These are phyloP conservation scores for Strobilomyces echinocephalus DNA, from an alignment of 768 basidiomycete species.

Conservation along the genomic window DNA sequence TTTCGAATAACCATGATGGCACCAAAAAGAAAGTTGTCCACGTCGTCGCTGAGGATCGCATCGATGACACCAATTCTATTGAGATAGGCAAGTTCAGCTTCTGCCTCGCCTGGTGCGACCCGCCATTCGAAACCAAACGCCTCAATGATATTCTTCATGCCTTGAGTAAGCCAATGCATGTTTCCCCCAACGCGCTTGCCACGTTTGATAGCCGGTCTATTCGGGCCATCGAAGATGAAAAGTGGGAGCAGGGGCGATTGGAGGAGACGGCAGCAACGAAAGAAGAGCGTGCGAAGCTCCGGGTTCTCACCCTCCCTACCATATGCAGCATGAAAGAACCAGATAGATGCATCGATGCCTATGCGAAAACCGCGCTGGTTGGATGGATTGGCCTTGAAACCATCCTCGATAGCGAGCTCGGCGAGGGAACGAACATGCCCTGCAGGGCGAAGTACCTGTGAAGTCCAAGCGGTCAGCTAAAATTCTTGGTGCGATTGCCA, in stretches of 20 bases:
- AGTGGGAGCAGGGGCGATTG: conserved; percentile 77
- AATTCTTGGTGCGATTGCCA: conserved; percentile 10
- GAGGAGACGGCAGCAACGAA: conserved; percentile 76
- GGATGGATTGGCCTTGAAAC: conserved; percentile 62
- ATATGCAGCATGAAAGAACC: conserved; percentile 72
- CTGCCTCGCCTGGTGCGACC: conserved; percentile 88
- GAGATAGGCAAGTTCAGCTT: conserved; percentile 87
- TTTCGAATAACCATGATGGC: conserved; percentile 81
- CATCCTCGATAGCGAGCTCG: conserved; percentile 68
- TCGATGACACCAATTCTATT: conserved; percentile 81
- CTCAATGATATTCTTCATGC: conserved; percentile 74
- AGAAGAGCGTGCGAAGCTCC: conserved; percentile 77
- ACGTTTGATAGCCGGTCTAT: conserved; percentile 76
- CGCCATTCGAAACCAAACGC: conserved; percentile 80
- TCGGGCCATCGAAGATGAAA: conserved; percentile 90
- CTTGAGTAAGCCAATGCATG: conserved; percentile 60
- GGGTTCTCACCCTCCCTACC: conserved; percentile 83
- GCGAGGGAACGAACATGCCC: conserved; percentile 70
- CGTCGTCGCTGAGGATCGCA: conserved; percentile 87
- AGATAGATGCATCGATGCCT: conserved; percentile 81
- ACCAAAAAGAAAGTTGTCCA: conserved; percentile 89
- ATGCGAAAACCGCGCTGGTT: conserved; percentile 71
- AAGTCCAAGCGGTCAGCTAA: not conserved
- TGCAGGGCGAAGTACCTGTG: conserved; percentile 65
- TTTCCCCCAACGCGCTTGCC: conserved; percentile 65